Percentiles rank a stretch among this genome's conserved stretches.
These are phyloP conservation scores for Magnusiomyces suaveolens DNA, from an alignment of 1,139 yeast genomes.

Conservation along the genomic window DNA sequence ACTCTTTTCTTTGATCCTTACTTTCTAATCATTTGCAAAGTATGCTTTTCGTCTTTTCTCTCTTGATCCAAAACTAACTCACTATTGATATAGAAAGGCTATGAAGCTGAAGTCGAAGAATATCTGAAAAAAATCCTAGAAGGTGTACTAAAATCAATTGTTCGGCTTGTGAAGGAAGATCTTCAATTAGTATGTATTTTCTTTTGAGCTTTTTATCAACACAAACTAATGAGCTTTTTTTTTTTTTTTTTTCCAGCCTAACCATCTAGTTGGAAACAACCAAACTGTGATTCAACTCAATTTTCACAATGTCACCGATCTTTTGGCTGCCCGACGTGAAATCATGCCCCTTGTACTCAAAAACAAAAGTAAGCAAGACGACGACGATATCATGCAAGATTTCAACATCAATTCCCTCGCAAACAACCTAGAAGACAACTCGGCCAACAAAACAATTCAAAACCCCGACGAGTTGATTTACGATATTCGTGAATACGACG, in stretches of 20 bases:
- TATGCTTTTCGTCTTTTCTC: constrained; percentile 19
- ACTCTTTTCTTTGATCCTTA: constrained; percentile 82
- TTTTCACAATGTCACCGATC: constrained; percentile 68
- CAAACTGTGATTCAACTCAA: constrained; percentile 55
- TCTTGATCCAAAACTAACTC: background rate
- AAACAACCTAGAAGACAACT: constrained; percentile 22
- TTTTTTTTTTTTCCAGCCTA: constrained; percentile 43
- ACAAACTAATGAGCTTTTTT: too few relatives aligned
- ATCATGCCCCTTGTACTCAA: constrained; percentile 61
- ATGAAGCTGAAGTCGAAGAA: constrained; percentile 81
- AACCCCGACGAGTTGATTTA: constrained; percentile 61
- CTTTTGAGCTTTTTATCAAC: background rate
- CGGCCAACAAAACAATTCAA: constrained; percentile 11
- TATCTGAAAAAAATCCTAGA: constrained; percentile 63
- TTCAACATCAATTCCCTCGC: constrained; percentile 33
- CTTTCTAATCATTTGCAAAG: constrained; percentile 60
- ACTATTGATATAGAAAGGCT: constrained; percentile 31
- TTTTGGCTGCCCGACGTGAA: constrained; percentile 61
- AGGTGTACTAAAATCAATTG: constrained; percentile 45
- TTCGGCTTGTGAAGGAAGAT: constrained; percentile 63
- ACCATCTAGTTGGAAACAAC: constrained; percentile 74
- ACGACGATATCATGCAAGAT: constrained; percentile 61
- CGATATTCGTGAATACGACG: constrained; percentile 89
- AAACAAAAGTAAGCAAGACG: constrained; percentile 54
- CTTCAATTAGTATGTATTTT: constrained; percentile 36